A percentile compares a stretch with the other conserved stretches of the same genome.
phyloP scores from a whole-genome alignment of 106 monocot genomes.

The Acorus calamus region DNA sequence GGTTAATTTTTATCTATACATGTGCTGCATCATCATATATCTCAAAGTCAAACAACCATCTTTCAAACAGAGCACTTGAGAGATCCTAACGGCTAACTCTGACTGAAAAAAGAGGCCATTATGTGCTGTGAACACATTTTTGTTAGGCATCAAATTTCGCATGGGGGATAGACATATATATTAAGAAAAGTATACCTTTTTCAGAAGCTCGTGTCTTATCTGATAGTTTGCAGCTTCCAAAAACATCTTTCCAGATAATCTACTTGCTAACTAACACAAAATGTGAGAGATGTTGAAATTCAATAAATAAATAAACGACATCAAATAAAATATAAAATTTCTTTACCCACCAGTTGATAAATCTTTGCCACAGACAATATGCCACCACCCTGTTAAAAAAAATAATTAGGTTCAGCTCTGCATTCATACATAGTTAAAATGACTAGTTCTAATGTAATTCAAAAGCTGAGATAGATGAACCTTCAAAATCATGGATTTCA shows the following conservation, averaged over 20 bases:
- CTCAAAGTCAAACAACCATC: too few relatives aligned
- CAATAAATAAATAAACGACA: not conserved
- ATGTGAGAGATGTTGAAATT: not conserved
- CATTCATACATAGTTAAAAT: not conserved
- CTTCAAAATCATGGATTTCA: conserved; percentile 66
- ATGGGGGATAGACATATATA: too few relatives aligned
- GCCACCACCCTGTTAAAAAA: conserved; percentile 64
- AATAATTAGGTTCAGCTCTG: not conserved
- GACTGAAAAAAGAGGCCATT: too few relatives aligned
- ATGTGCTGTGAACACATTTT: too few relatives aligned
- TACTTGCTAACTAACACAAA: conserved; percentile 56
- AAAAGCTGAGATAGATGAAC: conserved; percentile 20
- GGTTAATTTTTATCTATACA: too few relatives aligned
- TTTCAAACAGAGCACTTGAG: too few relatives aligned
- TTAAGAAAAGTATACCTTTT: conserved; percentile 40
- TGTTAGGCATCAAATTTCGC: too few relatives aligned
- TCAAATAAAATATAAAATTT: not conserved
- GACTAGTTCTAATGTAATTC: not conserved
- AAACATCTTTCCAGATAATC: conserved; percentile 78
- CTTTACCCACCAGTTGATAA: conserved; percentile 49
- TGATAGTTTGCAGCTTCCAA: conserved; percentile 85
- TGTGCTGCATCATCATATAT: too few relatives aligned
- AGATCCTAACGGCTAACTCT: too few relatives aligned
- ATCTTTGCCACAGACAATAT: conserved; percentile 62
- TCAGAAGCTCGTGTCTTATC: conserved; percentile 77